Base-by-base conservation (phyloP, 305 asterid genomes). In the Fraxinus platypoda region DNA sequence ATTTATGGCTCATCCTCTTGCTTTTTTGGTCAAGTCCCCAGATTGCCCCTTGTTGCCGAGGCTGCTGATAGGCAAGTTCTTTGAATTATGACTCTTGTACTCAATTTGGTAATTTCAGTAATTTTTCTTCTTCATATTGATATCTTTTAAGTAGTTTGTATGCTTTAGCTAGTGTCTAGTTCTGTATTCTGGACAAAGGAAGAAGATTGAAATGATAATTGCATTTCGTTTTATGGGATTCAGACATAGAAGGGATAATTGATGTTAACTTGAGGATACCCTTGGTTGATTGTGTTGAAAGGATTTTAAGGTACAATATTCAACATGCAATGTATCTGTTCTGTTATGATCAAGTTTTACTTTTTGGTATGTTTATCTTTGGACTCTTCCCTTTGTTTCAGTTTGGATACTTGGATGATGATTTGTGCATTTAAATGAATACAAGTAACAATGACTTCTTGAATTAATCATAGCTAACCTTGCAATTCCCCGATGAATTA, bases 1-100 rank as follows among this genome's bases (percentile, higher is more conserved):
- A 79, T 94, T 52, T 96, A 96, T 80, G 98, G 98, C 5, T 89
- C 94, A 1, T 89, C 94, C 4, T 92, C 95, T 23, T 96, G 98
- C 83, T 84, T 91, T 87, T 83, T 96, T 37, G 98, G 99, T 2
- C 95, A 92, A 71, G 59, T 94, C 2, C 98, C 99, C 0, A 86
- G 99, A 78, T 87, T 96, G 95, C 98, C 99, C 11, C 78, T 96
- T 82, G 98, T 94, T 81, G 98, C 99, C 13, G 98, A 96, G 6
- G 98, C 98, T 68, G 99, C 98, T 17, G 98, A 96, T 87, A 94
- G 98, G 92, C 99, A 94, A 85, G 97, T 96, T 2, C 73, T 92
- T 19, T 95, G 86, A 89, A 6, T 43, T 78, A 46, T 9, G 35
- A 68, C 7, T 68, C 37, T 68, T 28, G 19, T 28, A 68, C 37